These are phyloP conservation scores for Saksenaea vasiformis DNA, from an alignment of 371 early-diverging fungal genomes.

Conservation along the genomic window DNA sequence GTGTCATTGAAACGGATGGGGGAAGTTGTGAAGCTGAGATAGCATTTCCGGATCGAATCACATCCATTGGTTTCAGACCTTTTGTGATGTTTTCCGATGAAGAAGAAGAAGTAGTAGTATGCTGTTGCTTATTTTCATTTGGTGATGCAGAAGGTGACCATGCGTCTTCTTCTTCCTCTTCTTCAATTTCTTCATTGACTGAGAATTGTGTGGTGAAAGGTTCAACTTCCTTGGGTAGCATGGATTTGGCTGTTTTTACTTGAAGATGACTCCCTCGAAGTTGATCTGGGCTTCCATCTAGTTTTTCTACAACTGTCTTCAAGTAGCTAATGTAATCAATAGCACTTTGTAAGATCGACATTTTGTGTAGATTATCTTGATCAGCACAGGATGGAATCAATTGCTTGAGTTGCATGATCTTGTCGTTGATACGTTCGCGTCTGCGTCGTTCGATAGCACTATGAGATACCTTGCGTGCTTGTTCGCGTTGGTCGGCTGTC, in stretches of 20 bases:
- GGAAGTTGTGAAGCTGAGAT: conserved; percentile 6
- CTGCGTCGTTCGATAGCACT: conserved; percentile 80
- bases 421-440: conserved; percentile 78
- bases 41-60: conserved; percentile 20
- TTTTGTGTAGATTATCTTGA: conserved; percentile 73
- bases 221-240: conserved; percentile 48
- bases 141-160: conserved; percentile 7
- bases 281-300: conserved; percentile 35
- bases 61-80: conserved; percentile 35
- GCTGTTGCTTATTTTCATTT: background rate
- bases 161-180: background rate
- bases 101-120: conserved; percentile 2
- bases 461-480: conserved; percentile 72
- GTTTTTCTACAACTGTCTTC: conserved; percentile 43
- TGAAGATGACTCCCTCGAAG: conserved; percentile 19
- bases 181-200: conserved; percentile 8
- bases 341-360: conserved; percentile 71
- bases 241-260: conserved; percentile 28
- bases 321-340: conserved; percentile 74
- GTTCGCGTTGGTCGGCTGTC: conserved; percentile 51
- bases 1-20: conserved; percentile 7
- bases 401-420: conserved; percentile 47
- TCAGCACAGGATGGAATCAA: conserved; percentile 57
- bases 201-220: conserved; percentile 48
- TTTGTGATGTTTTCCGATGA: conserved; percentile 1